Percentiles rank a stretch among this genome's conserved stretches.
These are phyloP conservation scores for Iris macrosiphon DNA, from an alignment of 106 monocot genomes.

Conservation along the genomic window DNA sequence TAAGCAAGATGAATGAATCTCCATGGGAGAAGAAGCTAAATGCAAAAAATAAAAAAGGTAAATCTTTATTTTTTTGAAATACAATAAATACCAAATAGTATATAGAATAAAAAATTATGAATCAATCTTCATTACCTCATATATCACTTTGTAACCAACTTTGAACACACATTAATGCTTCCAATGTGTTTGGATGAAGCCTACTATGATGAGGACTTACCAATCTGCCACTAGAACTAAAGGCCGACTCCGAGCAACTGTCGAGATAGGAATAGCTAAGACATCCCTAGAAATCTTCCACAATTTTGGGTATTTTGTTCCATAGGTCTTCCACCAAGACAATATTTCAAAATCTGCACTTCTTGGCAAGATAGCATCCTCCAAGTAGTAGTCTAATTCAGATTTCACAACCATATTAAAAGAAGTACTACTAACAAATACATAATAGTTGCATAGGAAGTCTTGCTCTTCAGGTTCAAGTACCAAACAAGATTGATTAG, in stretches of 20 bases:
- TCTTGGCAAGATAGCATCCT: background rate
- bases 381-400: constrained; percentile 10
- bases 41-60: too few relatives aligned
- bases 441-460: too few relatives aligned
- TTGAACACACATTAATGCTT: constrained; percentile 7
- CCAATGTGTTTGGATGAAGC: background rate
- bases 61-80: too few relatives aligned
- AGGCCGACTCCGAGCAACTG: background rate
- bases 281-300: constrained; percentile 8
- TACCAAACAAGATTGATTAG: too few relatives aligned
- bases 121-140: too few relatives aligned
- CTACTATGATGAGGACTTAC: background rate
- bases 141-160: constrained; percentile 8
- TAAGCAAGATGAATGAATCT: too few relatives aligned
- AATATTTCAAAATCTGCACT: constrained; percentile 6
- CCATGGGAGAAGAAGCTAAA: too few relatives aligned
- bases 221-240: background rate
- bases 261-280: constrained; percentile 10
- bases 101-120: too few relatives aligned
- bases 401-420: constrained; percentile 7
- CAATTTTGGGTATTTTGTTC: constrained; percentile 1
- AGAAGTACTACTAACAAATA: background rate
- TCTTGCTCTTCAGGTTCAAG: too few relatives aligned
- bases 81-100: too few relatives aligned
- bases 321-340: constrained; percentile 5